These are phyloP conservation scores for Pyropia yezoensis DNA, from an alignment of 23 red algal species.

Conservation along the genomic window DNA sequence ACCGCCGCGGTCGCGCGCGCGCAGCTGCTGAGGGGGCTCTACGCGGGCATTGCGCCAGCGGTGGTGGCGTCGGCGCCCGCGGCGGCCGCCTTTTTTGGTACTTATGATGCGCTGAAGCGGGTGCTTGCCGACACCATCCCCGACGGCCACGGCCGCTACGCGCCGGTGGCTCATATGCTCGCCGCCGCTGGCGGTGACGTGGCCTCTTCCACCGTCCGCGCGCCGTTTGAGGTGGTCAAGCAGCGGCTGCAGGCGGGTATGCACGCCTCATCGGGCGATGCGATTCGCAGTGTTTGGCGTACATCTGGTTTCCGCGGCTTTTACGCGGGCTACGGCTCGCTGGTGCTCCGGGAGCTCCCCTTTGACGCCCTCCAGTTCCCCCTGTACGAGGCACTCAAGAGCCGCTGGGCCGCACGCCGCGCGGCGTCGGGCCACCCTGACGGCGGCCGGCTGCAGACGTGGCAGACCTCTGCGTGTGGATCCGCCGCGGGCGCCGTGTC, in stretches of 20 bases:
- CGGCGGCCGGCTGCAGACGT: constrained; percentile 29
- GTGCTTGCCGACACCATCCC: constrained; percentile 21
- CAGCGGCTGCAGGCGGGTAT: constrained; percentile 86
- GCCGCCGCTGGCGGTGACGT: constrained; percentile 85
- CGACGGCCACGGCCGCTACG: constrained; percentile 1
- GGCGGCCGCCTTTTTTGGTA: constrained; percentile 88
- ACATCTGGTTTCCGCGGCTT: constrained; percentile 70
- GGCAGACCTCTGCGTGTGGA: constrained; percentile 76
- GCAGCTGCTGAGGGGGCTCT: constrained; percentile 64
- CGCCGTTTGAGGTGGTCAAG: constrained; percentile 96
- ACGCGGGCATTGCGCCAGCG: constrained; percentile 77
- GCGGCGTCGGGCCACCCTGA: not conserved
- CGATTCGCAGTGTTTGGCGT: constrained; percentile 35
- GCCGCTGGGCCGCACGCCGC: constrained; percentile 14
- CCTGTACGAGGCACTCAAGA: constrained; percentile 89
- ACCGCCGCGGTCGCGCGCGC: constrained; percentile 1
- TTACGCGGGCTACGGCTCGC: constrained; percentile 68
- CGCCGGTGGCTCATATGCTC: constrained; percentile 53
- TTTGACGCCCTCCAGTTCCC: constrained; percentile 97
- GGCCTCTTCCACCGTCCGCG: constrained; percentile 52
- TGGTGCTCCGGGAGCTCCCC: constrained; percentile 87
- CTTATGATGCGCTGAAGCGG: constrained; percentile 79
- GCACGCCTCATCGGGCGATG: constrained; percentile 41
- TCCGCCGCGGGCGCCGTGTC: constrained; percentile 73
- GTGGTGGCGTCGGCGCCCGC: constrained; percentile 87